Base-by-base conservation (phyloP, 345 rosid species). In the Rhizophora mangle region DNA sequence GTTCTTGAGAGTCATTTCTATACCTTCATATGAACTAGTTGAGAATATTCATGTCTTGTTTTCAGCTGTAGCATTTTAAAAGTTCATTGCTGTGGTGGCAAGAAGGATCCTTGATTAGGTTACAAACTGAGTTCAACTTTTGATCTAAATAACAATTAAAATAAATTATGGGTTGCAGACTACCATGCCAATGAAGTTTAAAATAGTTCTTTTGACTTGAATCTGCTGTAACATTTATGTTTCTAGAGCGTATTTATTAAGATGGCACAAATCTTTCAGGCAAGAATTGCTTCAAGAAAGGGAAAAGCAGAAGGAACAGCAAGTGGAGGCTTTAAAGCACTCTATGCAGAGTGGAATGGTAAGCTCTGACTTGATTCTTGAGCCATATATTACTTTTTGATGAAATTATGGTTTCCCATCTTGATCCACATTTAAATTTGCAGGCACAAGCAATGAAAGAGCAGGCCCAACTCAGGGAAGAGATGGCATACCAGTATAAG, bases 301-400 rank as follows among this genome's bases (percentile, higher is more conserved):
- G 62, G 99, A 95, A 74, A 95, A 79, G 84, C 93, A 85, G 29
- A 95, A 95, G 87, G 99, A 92, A 82, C 81, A 86, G 75, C 75
- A 91, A 83, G 93, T 95, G 30, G 74, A 82, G 69, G 81, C 88
- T 60, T 83, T 94, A 53, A 94, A 92, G 80, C 74, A 39, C 8
- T 83, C 96, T 19, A 95, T 95, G 99, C 95, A 95, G 88, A 79
- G 93, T 62, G 99, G 99, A 88, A 89, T 95, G 99, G 99, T 95
- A 21, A 73, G 93, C 75, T 22, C 70, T 70, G 69, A 53, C 3
- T 43, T 7, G 27, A 26, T 31, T 36, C 51, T 31, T 2, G 46
- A 26, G n/a, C 43, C 31, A 58, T 53, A 13, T 53, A 3, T 32
- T 55, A 30, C 13, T 52, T n/a, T 30, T 34, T 24, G 0, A 36